Base-by-base conservation (phyloP, 208 protist genomes). In the Trypanosomatidae sp. region DNA sequence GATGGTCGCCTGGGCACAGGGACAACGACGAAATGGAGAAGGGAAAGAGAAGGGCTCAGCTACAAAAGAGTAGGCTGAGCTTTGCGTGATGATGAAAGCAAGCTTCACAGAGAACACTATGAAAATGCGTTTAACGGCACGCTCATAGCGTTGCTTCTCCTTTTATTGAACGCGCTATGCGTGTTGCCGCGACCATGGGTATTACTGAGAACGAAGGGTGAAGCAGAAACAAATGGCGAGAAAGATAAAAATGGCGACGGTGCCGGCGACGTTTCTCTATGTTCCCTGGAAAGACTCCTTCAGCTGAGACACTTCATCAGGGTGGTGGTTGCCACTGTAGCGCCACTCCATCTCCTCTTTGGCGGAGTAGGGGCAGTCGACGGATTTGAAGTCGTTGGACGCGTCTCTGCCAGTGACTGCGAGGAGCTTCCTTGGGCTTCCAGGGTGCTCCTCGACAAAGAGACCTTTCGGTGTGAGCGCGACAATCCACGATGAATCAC, bases 381-480 rank as follows among this genome's bases (percentile, higher is more conserved):
- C 81, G n/a, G 73, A 80, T 65, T 97, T 88, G 67, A 97, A 98
- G 62, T 85, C 92, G 46, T 77, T 82, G 19, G 88, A 90, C 28
- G 83, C 91, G 56, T 98, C 92, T 56, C 84, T 82, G 22, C 91
- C 93, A 3, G 82, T 93, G 10, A 90, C 83, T 46, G 77, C 84
- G 3, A 91, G 71, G 17, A 98, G 87, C 12, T 91, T 90, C 62
- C 93, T 90, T 0, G 87, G 72, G 56, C 92, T 90, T 36, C 93
- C 94, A 8, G 95, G 93, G 76, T 97, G 93, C 59, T 86, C 65
- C 62, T 95, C 84, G 30, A 91, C 82, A 60, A 96, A 98, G 36
- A 60, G 81, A 81, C 25, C 85, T 93, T 25, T 96, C 72, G 62
- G 93, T 83, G 73, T 94, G 92, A 1, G 97, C 92, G 59, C 90